These are phyloP conservation scores for Scedosporium aurantiacum DNA, from an alignment of 2,329 filamentous ascomycete genomes.

Conservation along the genomic window DNA sequence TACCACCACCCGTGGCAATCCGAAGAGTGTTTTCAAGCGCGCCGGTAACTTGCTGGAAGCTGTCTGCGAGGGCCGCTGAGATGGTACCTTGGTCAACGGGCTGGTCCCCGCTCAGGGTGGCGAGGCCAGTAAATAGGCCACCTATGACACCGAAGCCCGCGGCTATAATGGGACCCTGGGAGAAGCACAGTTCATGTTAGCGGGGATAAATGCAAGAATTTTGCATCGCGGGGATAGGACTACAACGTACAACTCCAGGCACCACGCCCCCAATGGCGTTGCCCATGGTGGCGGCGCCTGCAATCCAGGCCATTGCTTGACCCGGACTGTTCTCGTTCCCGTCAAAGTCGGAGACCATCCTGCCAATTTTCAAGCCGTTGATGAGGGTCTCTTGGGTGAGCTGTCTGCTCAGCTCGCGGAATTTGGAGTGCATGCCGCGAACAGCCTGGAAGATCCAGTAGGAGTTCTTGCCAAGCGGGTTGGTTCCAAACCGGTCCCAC, in stretches of 20 bases:
- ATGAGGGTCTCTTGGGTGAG: conserved; percentile 7
- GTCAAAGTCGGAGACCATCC: conserved; percentile 8
- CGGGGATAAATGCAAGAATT: background rate
- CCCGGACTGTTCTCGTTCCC: conserved; percentile 4
- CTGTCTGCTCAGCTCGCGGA: conserved; percentile 7
- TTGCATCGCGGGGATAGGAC: background rate
- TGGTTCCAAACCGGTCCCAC: conserved; percentile 1
- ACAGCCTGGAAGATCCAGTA: conserved; percentile 10
- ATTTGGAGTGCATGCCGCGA: conserved; percentile 9
- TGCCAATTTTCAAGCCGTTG: conserved; percentile 3
- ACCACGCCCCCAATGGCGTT: conserved; percentile 5
- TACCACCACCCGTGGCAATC: conserved; percentile 5
- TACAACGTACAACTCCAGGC: conserved; percentile 3
- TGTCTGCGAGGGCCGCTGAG: background rate
- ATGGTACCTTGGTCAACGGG: conserved; percentile 2
- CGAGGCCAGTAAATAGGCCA: background rate
- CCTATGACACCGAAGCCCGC: background rate
- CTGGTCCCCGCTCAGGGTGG: background rate
- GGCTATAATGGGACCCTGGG: background rate
- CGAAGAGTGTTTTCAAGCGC: conserved; percentile 5
- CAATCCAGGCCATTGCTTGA: conserved; percentile 2
- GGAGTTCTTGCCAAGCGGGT: background rate
- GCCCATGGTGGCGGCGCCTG: conserved; percentile 5
- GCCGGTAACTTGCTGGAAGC: conserved; percentile 1
- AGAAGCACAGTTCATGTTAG: background rate